A percentile compares a stretch with the other conserved stretches of the same genome.
Conservation (phyloP, 169 alveolate genomes). For the Eimeria necatrix region DNA sequence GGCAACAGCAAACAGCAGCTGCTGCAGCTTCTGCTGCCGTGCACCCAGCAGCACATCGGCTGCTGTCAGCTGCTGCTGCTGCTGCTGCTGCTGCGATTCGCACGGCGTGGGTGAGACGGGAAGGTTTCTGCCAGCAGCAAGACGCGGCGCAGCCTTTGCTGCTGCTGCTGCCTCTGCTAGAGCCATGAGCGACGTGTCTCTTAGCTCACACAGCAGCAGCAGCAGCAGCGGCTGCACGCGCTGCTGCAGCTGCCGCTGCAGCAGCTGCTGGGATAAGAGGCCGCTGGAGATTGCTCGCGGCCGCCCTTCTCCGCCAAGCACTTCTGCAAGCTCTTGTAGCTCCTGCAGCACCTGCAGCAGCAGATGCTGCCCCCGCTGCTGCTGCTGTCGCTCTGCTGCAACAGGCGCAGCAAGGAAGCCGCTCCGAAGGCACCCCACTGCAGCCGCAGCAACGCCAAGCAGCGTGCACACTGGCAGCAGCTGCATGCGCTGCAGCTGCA, state of each 20-base stretch:
- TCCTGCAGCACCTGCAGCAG: slow-evolving; percentile 57
- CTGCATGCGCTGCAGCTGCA: slow-evolving; percentile 44
- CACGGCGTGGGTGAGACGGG: background rate
- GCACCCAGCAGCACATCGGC: background rate
- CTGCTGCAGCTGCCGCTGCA: slow-evolving; percentile 62
- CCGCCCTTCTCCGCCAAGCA: slow-evolving; percentile 25
- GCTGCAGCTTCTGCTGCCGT: slow-evolving; percentile 63
- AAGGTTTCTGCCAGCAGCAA: background rate
- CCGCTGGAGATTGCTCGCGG: background rate
- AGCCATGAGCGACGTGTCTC: slow-evolving; percentile 16
- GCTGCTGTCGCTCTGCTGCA: background rate
- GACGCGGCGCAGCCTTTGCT: slow-evolving; percentile 13
- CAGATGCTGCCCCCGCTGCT: slow-evolving; percentile 31
- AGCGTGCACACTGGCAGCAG: slow-evolving; percentile 48
- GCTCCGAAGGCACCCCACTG: slow-evolving; percentile 62
- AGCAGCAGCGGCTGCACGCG: slow-evolving; percentile 69
- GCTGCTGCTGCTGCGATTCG: slow-evolving; percentile 24
- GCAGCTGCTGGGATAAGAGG: slow-evolving; percentile 59
- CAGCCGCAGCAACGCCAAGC: slow-evolving; percentile 39
- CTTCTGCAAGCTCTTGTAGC: slow-evolving; percentile 36
- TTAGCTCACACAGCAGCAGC: slow-evolving; percentile 61
- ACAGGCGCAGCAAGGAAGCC: slow-evolving; percentile 58
- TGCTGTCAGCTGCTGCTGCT: slow-evolving; percentile 2
- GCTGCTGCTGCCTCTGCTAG: slow-evolving; percentile 63
- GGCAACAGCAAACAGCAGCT: slow-evolving; percentile 50